A percentile compares a stretch with the other conserved stretches of the same genome.
phyloP scores from a whole-genome alignment of 495 filamentous ascomycete species.

The Durotheca rogersii region DNA sequence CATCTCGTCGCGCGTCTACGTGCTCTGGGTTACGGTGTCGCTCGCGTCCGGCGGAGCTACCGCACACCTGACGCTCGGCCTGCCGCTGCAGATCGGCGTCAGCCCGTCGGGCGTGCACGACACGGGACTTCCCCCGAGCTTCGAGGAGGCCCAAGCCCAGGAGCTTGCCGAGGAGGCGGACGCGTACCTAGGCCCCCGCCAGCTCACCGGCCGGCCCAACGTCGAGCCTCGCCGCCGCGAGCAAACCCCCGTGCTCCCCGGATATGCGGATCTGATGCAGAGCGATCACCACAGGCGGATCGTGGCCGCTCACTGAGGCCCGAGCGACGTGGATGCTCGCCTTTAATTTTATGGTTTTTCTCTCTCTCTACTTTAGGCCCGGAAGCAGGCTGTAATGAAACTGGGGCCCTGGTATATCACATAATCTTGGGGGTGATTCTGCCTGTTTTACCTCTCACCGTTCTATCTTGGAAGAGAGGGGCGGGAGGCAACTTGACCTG shows the following conservation, averaged over 20 bases:
- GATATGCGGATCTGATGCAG: conserved; percentile 31
- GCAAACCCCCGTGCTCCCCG: conserved; percentile 33
- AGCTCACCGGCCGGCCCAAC: too few species aligned
- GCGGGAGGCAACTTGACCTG: too few species aligned
- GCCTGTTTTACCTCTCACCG: too few species aligned
- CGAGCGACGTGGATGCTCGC: too few species aligned
- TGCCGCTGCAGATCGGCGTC: conserved; percentile 76
- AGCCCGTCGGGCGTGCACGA: conserved; percentile 24
- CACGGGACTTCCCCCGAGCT: conserved; percentile 36
- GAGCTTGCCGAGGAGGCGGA: conserved; percentile 41
- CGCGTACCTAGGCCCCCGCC: conserved; percentile 51
- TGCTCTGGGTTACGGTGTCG: conserved; percentile 65
- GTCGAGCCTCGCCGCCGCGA: conserved; percentile 21
- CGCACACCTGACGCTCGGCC: conserved; percentile 60
- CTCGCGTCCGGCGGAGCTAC: conserved; percentile 58
- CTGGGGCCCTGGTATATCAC: too few species aligned
- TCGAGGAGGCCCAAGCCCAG: conserved; percentile 36
- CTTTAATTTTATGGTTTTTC: too few species aligned
- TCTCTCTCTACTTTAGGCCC: too few species aligned
- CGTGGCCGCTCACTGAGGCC: conserved; percentile 19
- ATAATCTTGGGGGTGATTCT: too few species aligned
- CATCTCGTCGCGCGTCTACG: conserved; percentile 76
- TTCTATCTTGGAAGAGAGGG: too few species aligned
- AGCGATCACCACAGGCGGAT: conserved; percentile 8
- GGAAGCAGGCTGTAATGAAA: too few species aligned